These are phyloP conservation scores for Russula sp. DNA, from an alignment of 768 basidiomycete species.

Conservation along the genomic window DNA sequence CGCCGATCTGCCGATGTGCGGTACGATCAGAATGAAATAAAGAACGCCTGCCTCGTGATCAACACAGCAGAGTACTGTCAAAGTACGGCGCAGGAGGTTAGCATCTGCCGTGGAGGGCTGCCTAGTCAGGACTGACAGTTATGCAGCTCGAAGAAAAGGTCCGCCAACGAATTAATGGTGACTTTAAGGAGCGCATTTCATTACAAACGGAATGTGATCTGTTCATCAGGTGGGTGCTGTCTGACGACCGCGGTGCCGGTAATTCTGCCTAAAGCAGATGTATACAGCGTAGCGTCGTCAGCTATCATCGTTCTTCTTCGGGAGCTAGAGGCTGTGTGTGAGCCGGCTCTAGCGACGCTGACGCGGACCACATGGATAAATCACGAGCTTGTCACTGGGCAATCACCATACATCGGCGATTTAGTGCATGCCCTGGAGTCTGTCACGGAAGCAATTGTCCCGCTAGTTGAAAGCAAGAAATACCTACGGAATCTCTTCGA, in stretches of 20 bases:
- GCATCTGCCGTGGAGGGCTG: not conserved
- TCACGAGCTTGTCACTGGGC: conserved; percentile 79
- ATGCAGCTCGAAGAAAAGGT: conserved; percentile 87
- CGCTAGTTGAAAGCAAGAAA: conserved; percentile 89
- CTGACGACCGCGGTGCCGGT: not conserved
- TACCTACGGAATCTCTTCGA: conserved; percentile 91
- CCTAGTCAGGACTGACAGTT: not conserved
- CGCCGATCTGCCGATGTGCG: conserved; percentile 77
- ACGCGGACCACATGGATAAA: conserved; percentile 72
- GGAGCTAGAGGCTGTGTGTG: conserved; percentile 82
- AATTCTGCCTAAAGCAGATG: not conserved
- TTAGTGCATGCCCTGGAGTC: conserved; percentile 69
- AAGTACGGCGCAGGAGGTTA: conserved; percentile 79
- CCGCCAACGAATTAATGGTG: conserved; percentile 69
- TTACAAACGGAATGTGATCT: conserved; percentile 83
- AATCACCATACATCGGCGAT: conserved; percentile 75
- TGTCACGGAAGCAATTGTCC: conserved; percentile 70
- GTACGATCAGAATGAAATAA: conserved; percentile 68
- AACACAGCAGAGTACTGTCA: conserved; percentile 99
- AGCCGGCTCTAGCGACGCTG: conserved; percentile 72
- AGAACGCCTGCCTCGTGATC: conserved; percentile 81
- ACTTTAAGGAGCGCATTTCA: conserved; percentile 71
- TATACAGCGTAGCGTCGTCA: conserved; percentile 68
- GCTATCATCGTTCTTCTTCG: conserved; percentile 74
- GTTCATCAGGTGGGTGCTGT: conserved; percentile 67